Evolutionary conservation across 2,329 filamentous ascomycete genomes (phyloP), one percentile per base, ranked within the genome.

Genomic region (Neofusicoccum cordaticola): DNA sequence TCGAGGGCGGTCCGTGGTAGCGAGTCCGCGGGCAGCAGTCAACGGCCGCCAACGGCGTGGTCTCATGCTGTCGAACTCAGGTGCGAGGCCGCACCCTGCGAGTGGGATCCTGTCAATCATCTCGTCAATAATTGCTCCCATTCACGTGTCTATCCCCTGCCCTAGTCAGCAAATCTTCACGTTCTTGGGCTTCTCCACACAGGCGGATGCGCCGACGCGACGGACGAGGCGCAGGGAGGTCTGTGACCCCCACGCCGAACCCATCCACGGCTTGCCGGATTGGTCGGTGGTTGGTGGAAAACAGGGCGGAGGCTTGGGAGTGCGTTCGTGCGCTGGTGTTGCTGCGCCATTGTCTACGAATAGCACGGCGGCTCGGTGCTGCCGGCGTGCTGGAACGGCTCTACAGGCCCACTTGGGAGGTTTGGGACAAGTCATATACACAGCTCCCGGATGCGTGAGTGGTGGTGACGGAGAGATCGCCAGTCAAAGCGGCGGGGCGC

Each of bases 381-480:
- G 56, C 56, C 56, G 56, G 56, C 47, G 27, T 60, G 56, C 56
- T 60, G 56, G 56, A 60, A 60, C n/a, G 22, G 42, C 56, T 60
- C 56, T 60, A 27, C 56, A 47, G 56, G 56, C 42, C 56, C 56
- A 60, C 56, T 35, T 47, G 56, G 48, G 41, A 47, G 41, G 41
- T 60, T 60, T 60, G 56, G 56, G 56, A 60, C 56, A 60, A 60
- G 56, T 60, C 56, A 60, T 60, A 60, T 47, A 60, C 56, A 60
- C 27, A 37, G 56, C 56, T 60, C 56, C 56, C 42, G 56, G 56
- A 45, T 45, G 56, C 56, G 56, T 60, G 56, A 60, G 56, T 60
- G 56, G 56, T 63, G 61, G 61, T 63, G 61, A 63, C 48, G 61
- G 48, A 53, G 41, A n/a, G 61, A 63, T 63, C 61, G 48, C 42